A percentile compares a stretch with the other conserved stretches of the same genome.
Evolutionary conservation across 2,329 filamentous ascomycete species (phyloP).

Genomic region (Calonectria ilicicola): DNA sequence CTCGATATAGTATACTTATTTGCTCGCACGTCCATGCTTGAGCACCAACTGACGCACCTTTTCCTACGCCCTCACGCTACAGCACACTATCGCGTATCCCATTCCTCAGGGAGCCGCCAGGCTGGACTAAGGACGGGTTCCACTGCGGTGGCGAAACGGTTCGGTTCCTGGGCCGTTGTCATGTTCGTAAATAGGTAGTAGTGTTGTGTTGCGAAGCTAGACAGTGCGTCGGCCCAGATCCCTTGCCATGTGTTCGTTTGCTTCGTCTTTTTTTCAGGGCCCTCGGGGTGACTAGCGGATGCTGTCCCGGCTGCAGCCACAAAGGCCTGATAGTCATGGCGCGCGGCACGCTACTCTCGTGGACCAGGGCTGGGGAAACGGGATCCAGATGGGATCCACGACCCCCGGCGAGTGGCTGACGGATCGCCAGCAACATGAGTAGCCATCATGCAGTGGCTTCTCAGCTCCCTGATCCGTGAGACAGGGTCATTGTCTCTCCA

Average conservation of each 20-base stretch:
- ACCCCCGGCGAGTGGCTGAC: slow-evolving; percentile 36
- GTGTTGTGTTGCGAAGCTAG: slow-evolving; percentile 18
- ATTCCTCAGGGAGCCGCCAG: slow-evolving; percentile 10
- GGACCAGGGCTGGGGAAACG: slow-evolving; percentile 29
- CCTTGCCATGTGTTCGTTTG: slow-evolving; percentile 24
- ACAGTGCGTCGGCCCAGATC: slow-evolving; percentile 28
- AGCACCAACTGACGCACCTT: not conserved
- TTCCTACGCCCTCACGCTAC: not conserved
- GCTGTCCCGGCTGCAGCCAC: slow-evolving; percentile 38
- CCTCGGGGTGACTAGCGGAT: slow-evolving; percentile 35
- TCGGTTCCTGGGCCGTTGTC: slow-evolving; percentile 36
- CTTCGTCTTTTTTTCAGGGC: slow-evolving; percentile 6
- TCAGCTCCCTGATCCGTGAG: slow-evolving; percentile 29
- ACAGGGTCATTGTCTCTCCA: slow-evolving; percentile 14
- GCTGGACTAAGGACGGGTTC: slow-evolving; percentile 26
- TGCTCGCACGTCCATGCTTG: not conserved
- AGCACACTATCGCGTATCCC: not conserved
- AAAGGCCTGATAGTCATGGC: slow-evolving; percentile 27
- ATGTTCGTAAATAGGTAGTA: slow-evolving; percentile 18
- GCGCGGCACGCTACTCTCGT: slow-evolving; percentile 35
- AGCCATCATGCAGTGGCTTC: slow-evolving; percentile 31
- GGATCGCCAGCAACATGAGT: slow-evolving; percentile 34
- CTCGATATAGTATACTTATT: not conserved
- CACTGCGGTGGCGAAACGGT: slow-evolving; percentile 34
- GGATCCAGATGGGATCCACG: slow-evolving; percentile 32